A percentile compares a stretch with the other conserved stretches of the same genome.
phyloP scores from a whole-genome alignment of 2,329 filamentous ascomycete genomes.

The Rhinocladiella mackenziei region DNA sequence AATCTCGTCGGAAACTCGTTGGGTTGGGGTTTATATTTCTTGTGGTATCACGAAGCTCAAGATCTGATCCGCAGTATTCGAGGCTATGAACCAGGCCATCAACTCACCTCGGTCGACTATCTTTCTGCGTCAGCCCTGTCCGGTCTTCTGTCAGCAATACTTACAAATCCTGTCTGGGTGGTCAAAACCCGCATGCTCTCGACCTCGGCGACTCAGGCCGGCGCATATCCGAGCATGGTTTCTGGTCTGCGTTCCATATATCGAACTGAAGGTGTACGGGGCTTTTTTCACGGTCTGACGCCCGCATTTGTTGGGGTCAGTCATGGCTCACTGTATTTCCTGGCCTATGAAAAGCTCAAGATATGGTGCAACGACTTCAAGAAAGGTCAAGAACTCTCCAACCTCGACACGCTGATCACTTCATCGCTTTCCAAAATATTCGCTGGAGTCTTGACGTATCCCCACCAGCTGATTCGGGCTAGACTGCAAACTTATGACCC shows the following conservation, averaged over 20 bases:
- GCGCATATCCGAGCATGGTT: conserved; percentile 76
- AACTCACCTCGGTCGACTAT: conserved; percentile 63
- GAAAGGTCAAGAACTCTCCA: conserved; percentile 50
- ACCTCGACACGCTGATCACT: conserved; percentile 73
- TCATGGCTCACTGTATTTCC: conserved; percentile 93
- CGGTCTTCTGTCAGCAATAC: conserved; percentile 70
- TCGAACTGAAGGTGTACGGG: conserved; percentile 65
- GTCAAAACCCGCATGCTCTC: conserved; percentile 97
- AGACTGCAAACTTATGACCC: conserved; percentile 79
- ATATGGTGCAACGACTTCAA: conserved; percentile 30
- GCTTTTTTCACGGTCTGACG: conserved; percentile 83
- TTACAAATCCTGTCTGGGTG: conserved; percentile 97
- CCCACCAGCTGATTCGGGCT: conserved; percentile 87
- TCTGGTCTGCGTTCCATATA: conserved; percentile 66
- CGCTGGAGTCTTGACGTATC: conserved; percentile 86
- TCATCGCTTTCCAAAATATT: conserved; percentile 80
- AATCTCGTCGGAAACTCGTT: conserved; percentile 88
- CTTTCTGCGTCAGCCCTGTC: conserved; percentile 68
- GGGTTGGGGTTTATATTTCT: conserved; percentile 90
- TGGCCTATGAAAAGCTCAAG: conserved; percentile 79
- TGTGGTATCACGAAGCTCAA: conserved; percentile 63
- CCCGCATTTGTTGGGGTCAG: conserved; percentile 81
- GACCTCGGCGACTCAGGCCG: conserved; percentile 66
- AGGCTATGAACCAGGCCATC: conserved; percentile 29
- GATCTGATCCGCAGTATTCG: conserved; percentile 46